Evolutionary conservation across 140 eudicot genomes (phyloP).

Genomic region (Anethum foeniculum): DNA sequence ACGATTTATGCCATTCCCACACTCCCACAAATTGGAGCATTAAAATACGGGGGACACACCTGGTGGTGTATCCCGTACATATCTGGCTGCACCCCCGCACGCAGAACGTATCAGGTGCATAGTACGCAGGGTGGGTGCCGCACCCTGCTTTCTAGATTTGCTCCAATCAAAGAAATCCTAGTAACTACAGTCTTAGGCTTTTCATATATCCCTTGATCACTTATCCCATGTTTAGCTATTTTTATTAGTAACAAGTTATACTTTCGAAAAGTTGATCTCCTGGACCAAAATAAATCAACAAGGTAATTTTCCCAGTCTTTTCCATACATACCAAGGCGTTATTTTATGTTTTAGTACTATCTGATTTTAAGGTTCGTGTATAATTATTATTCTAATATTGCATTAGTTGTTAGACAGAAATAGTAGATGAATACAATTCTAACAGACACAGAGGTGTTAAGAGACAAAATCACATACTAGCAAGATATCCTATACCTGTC

Average conservation of each 20-base stretch:
- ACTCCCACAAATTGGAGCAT: too few relatives aligned
- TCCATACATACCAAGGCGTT: background rate
- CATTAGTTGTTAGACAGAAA: background rate
- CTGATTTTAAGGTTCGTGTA: background rate
- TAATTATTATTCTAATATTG: background rate
- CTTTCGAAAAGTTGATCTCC: background rate
- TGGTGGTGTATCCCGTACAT: too few relatives aligned
- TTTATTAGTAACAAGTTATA: background rate
- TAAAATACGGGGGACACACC: too few relatives aligned
- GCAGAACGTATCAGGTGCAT: too few relatives aligned
- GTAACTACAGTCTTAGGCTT: background rate
- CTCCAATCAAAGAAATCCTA: background rate
- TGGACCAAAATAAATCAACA: background rate
- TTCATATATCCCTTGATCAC: background rate
- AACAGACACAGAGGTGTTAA: background rate
- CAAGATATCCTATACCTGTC: conserved; percentile 58
- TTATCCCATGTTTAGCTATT: background rate
- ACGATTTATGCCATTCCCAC: too few relatives aligned
- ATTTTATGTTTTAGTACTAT: background rate
- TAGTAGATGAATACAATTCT: background rate
- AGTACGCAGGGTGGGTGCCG: too few relatives aligned
- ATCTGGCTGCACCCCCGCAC: too few relatives aligned
- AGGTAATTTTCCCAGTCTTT: background rate
- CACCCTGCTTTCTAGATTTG: background rate
- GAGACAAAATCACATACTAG: background rate